Evolutionary conservation across 163 green algal species (phyloP).

Genomic region (Trebouxia gelatinosa): DNA sequence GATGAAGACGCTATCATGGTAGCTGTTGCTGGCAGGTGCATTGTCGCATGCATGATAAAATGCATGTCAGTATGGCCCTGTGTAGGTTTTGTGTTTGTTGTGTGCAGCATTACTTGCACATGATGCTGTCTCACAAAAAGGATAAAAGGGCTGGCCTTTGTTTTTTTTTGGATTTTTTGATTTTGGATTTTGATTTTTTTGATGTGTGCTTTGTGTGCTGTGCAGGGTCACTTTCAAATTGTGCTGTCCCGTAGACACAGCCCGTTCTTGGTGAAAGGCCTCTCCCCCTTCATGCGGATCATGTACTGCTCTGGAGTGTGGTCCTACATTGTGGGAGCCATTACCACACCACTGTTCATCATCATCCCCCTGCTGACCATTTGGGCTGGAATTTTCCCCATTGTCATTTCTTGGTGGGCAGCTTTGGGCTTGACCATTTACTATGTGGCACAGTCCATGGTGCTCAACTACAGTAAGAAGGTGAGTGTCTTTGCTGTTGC

Average conservation of each 20-base stretch:
- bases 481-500: no score
- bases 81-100: no score
- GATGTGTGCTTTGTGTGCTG: no score
- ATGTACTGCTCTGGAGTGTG: constrained; percentile 47
- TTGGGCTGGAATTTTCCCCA: constrained; percentile 66
- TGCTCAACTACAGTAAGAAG: constrained; percentile 44
- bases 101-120: no score
- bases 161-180: no score
- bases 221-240: constrained; percentile 45
- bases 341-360: constrained; percentile 44
- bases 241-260: constrained; percentile 40
- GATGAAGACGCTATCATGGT: no score
- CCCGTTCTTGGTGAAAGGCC: constrained; percentile 32
- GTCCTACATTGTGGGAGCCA: constrained; percentile 42
- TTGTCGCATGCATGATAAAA: no score
- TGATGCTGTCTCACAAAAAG: no score
- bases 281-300: constrained; percentile 39
- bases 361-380: constrained; percentile 42
- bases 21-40: no score
- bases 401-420: constrained; percentile 66
- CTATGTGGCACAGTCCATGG: constrained; percentile 48
- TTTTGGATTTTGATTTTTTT: no score
- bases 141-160: no score
- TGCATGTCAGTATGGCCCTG: no score
- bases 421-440: constrained; percentile 63